Evolutionary conservation across 1,139 yeast genomes (phyloP).

Genomic region (Hemisphaericaspora xylofermentans): DNA sequence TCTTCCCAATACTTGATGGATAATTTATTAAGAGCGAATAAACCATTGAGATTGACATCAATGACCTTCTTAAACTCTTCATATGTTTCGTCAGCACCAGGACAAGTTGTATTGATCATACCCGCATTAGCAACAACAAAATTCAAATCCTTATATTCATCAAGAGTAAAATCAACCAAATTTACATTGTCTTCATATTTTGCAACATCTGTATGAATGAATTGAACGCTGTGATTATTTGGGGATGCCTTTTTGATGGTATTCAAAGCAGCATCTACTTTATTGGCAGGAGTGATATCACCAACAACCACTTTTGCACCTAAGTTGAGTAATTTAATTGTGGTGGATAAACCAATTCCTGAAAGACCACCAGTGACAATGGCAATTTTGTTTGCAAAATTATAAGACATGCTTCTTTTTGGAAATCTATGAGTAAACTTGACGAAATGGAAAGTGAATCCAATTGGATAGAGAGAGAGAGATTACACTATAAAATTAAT

Average conservation of each 20-base stretch:
- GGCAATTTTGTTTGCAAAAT: conserved; percentile 21
- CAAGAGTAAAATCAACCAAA: conserved; percentile 51
- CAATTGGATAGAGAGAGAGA: neutral
- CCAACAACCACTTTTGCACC: conserved; percentile 22
- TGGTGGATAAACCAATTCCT: conserved; percentile 26
- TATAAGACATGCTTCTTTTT: conserved; percentile 11
- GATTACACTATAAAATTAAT: too few relatives aligned
- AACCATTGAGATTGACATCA: conserved; percentile 71
- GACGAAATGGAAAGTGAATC: neutral
- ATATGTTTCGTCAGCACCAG: conserved; percentile 50
- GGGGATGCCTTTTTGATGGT: conserved; percentile 9
- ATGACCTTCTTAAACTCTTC: conserved; percentile 64
- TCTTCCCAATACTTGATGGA: conserved; percentile 72
- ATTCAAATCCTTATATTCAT: conserved; percentile 65
- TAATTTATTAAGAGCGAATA: conserved; percentile 67
- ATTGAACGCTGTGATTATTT: conserved; percentile 11
- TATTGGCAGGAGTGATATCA: conserved; percentile 14
- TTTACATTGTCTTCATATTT: conserved; percentile 40
- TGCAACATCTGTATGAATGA: conserved; percentile 43
- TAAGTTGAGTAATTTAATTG: conserved; percentile 18
- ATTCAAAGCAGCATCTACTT: conserved; percentile 11
- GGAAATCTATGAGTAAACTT: neutral
- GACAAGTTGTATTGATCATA: conserved; percentile 75
- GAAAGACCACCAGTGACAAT: conserved; percentile 31
- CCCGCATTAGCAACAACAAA: conserved; percentile 90